These are phyloP conservation scores for Phytophthora pseudosyringae DNA, from an alignment of 352 stramenopile species.

Conservation along the genomic window DNA sequence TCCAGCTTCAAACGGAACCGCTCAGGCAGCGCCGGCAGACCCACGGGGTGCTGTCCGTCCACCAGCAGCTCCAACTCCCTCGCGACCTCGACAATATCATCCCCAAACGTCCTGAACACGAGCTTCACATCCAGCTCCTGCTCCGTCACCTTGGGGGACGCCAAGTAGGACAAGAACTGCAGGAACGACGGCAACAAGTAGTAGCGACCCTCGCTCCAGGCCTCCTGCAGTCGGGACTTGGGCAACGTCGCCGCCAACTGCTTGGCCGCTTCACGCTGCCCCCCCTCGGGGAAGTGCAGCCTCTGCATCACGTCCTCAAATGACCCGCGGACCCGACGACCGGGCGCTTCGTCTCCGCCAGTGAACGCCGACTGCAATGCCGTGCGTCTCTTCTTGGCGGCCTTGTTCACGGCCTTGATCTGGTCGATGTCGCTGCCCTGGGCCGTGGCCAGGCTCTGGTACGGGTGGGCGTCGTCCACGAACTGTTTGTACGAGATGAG, in stretches of 20 bases:
- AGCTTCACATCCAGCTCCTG: constrained; percentile 57
- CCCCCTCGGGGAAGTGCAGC: constrained; percentile 67
- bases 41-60: constrained; percentile 66
- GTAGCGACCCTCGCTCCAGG: constrained; percentile 75
- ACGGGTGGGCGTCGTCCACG: constrained; percentile 74
- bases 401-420: constrained; percentile 80
- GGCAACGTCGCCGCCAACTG: constrained; percentile 50
- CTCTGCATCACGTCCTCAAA: constrained; percentile 81
- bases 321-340: constrained; percentile 44
- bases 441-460: constrained; percentile 54
- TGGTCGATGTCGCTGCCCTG: constrained; percentile 44
- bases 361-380: constrained; percentile 82
- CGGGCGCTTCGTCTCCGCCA: constrained; percentile 46
- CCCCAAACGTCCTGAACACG: constrained; percentile 84
- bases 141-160: constrained; percentile 26
- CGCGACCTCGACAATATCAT: constrained; percentile 79
- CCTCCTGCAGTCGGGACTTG: constrained; percentile 64
- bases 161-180: constrained; percentile 65
- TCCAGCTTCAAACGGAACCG: constrained; percentile 56
- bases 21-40: constrained; percentile 44
- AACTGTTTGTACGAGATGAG: constrained; percentile 88
- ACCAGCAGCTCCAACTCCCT: constrained; percentile 77
- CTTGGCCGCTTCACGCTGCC: constrained; percentile 56
- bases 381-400: constrained; percentile 81
- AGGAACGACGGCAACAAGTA: constrained; percentile 87